Percentiles rank a stretch among this genome's conserved stretches.
Evolutionary conservation across 768 basidiomycete species (phyloP).

Genomic region (Postia placenta): DNA sequence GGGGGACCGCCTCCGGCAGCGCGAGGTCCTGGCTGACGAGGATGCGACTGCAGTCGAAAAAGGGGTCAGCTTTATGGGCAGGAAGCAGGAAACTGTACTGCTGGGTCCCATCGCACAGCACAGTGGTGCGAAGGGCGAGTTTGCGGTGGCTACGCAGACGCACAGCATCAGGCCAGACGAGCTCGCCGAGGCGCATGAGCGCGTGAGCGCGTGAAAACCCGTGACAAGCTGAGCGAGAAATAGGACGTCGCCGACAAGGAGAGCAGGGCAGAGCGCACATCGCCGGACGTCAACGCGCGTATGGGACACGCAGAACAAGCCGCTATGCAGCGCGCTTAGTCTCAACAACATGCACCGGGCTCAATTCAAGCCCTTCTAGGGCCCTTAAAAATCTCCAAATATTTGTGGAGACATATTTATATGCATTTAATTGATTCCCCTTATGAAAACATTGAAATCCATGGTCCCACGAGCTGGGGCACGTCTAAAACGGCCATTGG

Average conservation of each 20-base stretch:
- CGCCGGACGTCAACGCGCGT: too few relatives aligned
- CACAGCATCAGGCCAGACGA: constrained; percentile 16
- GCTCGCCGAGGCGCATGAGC: constrained; percentile 25
- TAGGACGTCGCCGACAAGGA: constrained; percentile 22
- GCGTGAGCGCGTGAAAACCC: constrained; percentile 20
- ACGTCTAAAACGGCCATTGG: too few relatives aligned
- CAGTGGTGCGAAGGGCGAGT: constrained; percentile 9
- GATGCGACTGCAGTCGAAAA: constrained; percentile 18
- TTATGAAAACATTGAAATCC: too few relatives aligned
- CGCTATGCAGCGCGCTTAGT: too few relatives aligned
- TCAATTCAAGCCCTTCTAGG: too few relatives aligned
- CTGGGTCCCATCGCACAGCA: background rate
- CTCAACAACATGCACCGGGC: too few relatives aligned
- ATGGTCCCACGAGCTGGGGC: too few relatives aligned
- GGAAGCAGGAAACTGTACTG: constrained; percentile 24
- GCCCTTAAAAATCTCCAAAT: too few relatives aligned
- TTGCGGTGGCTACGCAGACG: constrained; percentile 15
- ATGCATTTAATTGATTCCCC: too few relatives aligned
- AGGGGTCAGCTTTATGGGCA: constrained; percentile 32
- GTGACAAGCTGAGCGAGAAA: constrained; percentile 17
- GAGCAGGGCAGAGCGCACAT: too few relatives aligned
- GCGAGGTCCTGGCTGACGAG: background rate
- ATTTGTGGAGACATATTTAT: too few relatives aligned
- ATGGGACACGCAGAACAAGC: too few relatives aligned
- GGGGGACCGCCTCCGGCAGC: background rate